Conservation (phyloP, 371 early-diverging fungal species). For the Smittium culicis region DNA sequence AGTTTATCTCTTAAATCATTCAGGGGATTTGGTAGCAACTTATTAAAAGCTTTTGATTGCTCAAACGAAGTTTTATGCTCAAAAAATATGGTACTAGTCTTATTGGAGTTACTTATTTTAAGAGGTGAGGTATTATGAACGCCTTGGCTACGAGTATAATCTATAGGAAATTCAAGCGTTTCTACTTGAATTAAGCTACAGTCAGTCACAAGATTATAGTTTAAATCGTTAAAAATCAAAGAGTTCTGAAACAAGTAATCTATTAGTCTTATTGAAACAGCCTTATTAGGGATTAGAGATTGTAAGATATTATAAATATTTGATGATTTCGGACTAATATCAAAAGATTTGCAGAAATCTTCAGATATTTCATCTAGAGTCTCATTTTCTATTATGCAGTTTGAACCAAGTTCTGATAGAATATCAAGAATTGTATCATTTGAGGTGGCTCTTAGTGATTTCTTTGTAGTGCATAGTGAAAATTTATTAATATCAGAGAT, state of each 20-base stretch:
- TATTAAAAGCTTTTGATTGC: neutral
- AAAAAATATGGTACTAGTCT: neutral
- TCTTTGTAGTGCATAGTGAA: neutral
- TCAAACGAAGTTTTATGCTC: neutral
- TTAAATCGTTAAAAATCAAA: slow-evolving; percentile 3
- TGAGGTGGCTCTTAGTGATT: neutral
- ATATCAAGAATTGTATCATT: neutral
- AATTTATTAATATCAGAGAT: neutral
- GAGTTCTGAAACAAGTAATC: slow-evolving; percentile 5
- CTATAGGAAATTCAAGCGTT: neutral
- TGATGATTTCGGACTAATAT: neutral
- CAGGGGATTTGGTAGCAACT: neutral
- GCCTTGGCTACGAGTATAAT: neutral
- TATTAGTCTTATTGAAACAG: neutral
- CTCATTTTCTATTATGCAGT: neutral
- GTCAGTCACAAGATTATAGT: neutral
- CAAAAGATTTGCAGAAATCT: neutral
- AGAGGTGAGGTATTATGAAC: neutral
- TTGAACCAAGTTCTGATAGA: neutral
- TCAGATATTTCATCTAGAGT: neutral
- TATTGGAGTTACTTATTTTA: neutral
- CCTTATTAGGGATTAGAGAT: neutral
- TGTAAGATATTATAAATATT: neutral
- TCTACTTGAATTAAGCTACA: neutral
- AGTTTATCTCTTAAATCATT: neutral